phyloP scores from a whole-genome alignment of 306 rosid species.

The Fragaria vesca region DNA sequence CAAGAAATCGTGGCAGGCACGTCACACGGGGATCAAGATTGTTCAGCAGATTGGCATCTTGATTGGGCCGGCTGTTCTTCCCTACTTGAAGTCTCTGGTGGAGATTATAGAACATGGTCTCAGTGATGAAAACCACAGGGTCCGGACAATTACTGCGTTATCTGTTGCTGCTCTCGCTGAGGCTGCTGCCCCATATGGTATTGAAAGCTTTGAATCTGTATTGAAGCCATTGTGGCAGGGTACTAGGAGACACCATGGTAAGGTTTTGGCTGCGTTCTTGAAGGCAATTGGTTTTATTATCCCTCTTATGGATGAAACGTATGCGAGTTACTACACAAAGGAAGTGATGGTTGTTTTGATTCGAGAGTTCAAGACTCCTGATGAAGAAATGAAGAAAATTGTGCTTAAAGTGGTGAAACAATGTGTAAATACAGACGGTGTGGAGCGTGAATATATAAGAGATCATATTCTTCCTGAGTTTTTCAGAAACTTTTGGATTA shows the following conservation, averaged over 20 bases:
- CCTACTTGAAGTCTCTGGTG: conserved; percentile 82
- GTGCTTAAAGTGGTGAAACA: conserved; percentile 91
- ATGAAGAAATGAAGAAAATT: conserved; percentile 97
- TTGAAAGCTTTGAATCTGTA: conserved; percentile 90
- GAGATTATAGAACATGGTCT: conserved; percentile 84
- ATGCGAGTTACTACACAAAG: conserved; percentile 88
- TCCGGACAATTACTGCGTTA: conserved; percentile 83
- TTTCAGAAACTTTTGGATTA: conserved; percentile 87
- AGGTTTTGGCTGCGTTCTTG: conserved; percentile 87
- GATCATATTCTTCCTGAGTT: conserved; percentile 78
- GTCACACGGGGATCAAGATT: conserved; percentile 93
- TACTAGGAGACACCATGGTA: conserved; percentile 87
- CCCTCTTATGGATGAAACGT: conserved; percentile 84
- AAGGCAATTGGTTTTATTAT: conserved; percentile 91
- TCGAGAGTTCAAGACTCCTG: conserved; percentile 91
- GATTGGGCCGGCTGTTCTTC: conserved; percentile 89
- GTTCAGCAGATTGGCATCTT: conserved; percentile 97
- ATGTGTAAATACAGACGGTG: conserved; percentile 92
- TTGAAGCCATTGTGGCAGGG: conserved; percentile 92
- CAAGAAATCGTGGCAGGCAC: conserved; percentile 94
- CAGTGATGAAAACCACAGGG: conserved; percentile 90
- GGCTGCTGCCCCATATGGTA: conserved; percentile 94
- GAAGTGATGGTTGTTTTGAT: conserved; percentile 88
- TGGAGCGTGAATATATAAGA: conserved; percentile 72
- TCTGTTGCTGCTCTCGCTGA: conserved; percentile 92